Base-by-base conservation (phyloP, 257 asterid genomes). In the Solanum ossicruentum region DNA sequence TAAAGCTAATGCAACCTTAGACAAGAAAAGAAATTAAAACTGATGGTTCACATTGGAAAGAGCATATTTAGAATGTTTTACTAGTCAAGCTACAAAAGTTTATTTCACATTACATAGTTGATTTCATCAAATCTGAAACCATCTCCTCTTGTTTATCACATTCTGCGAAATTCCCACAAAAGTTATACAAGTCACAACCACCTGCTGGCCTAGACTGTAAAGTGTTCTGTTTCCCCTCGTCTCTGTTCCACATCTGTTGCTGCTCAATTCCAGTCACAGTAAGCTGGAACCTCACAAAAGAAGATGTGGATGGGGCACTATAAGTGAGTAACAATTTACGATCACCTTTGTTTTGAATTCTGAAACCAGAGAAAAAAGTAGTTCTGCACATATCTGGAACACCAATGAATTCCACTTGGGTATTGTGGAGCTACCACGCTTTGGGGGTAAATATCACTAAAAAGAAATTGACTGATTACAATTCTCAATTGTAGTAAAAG, bases 351-450 rank as follows among this genome's bases (percentile, higher is more conserved):
- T 57, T 85, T 2, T 49, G 1, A 20, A 91, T 84, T 86, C 70
- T 87, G 85, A 95, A 95, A 26, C 99, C 99, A 49, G 83, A 90
- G 32, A 28, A 28, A 28, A 28, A 28, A 28, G 32, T 28, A 28
- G 32, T 28, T 28, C 32, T 28, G 32, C 3, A 28, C 32, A 28
- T 28, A 28, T 28, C 32, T 28, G 32, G 32, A 28, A 28, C 32
- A 28, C 32, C 32, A 28, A 28, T 28, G 32, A 28, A 28, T 28
- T 28, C 32, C 32, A 0, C 32, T 28, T 28, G 32, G 32, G 32
- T 28, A 28, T 28, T 28, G 32, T 28, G 32, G 32, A 28, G 32
- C 32, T 28, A 28, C 32, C 32, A 28, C 32, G 2, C 32, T 26
- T 26, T 28, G 32, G 32, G 32, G 32, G 32, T 28, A 28, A 28